Percentiles rank a stretch among this genome's conserved stretches.
phyloP scores from a whole-genome alignment of 2,329 filamentous ascomycete species.

The Alternaria sp. region DNA sequence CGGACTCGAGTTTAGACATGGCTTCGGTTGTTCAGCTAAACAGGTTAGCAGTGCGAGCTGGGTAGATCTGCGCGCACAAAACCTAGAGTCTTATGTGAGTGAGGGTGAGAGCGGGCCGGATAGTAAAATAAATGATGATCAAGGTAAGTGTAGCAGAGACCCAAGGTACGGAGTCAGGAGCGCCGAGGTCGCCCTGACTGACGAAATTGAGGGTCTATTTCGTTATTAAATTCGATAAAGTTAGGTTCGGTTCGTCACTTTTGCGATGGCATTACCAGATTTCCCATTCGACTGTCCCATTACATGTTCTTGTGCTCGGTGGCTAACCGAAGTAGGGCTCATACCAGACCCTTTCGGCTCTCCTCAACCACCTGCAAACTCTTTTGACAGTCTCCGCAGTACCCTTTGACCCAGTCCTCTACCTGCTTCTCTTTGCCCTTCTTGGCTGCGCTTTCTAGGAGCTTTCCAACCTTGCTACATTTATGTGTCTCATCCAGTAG shows the following conservation, averaged over 20 bases:
- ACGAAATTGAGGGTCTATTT: not conserved
- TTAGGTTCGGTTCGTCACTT: not conserved
- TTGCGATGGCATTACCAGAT: not conserved
- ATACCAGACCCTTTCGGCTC: slow-evolving; percentile 12
- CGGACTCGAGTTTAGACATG: not conserved
- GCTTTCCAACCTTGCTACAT: slow-evolving; percentile 68
- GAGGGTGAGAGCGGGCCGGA: not conserved
- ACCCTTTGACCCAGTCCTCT: slow-evolving; percentile 63
- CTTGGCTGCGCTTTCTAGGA: slow-evolving; percentile 51
- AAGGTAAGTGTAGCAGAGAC: not conserved
- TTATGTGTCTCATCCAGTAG: slow-evolving; percentile 76
- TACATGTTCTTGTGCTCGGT: not conserved
- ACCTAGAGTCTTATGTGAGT: not conserved
- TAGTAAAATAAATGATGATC: not conserved
- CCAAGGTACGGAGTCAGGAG: not conserved
- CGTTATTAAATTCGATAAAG: not conserved
- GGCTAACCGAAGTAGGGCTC: not conserved
- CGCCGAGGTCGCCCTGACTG: not conserved
- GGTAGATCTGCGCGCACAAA: not conserved
- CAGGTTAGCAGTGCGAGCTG: not conserved
- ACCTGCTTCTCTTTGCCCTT: slow-evolving; percentile 53
- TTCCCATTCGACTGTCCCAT: not conserved
- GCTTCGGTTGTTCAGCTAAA: not conserved
- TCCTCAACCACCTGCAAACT: slow-evolving; percentile 20
- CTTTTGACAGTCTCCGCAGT: slow-evolving; percentile 67